A percentile compares a stretch with the other conserved stretches of the same genome.
Conservation (phyloP, 2,329 filamentous ascomycete species). For the Paecilomyces sp. region DNA sequence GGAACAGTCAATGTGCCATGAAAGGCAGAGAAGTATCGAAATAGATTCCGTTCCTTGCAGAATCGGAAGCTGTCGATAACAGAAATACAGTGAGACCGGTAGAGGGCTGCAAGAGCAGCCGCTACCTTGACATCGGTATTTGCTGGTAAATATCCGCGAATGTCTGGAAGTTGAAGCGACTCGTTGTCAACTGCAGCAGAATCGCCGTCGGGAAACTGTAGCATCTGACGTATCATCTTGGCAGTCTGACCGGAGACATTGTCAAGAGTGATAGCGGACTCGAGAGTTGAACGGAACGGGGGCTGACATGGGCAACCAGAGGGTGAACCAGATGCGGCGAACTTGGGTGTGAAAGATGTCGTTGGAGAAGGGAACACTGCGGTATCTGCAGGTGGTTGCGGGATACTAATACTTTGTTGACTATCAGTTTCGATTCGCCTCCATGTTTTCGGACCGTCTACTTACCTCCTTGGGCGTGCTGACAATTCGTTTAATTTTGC, state of each 20-base stretch:
- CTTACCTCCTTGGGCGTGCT: conserved; percentile 23
- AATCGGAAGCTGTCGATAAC: conserved; percentile 92
- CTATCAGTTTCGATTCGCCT: neutral
- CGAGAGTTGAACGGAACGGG: conserved; percentile 16
- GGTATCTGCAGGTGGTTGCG: conserved; percentile 28
- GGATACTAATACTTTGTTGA: conserved; percentile 19
- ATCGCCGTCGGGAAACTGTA: conserved; percentile 29
- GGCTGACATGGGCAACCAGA: conserved; percentile 24
- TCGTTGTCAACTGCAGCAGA: conserved; percentile 53
- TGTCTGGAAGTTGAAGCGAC: conserved; percentile 72
- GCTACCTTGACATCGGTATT: conserved; percentile 84
- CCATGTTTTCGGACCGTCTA: neutral
- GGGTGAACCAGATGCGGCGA: conserved; percentile 14
- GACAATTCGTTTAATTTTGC: conserved; percentile 15
- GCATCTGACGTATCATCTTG: conserved; percentile 32
- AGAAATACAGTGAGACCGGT: conserved; percentile 90
- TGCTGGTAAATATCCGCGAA: conserved; percentile 69
- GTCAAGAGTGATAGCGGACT: conserved; percentile 26
- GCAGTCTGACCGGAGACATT: conserved; percentile 31
- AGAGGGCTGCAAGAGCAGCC: conserved; percentile 76
- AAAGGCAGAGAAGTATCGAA: conserved; percentile 89
- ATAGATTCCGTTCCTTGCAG: conserved; percentile 95
- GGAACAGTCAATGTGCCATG: conserved; percentile 95
- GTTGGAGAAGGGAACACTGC: conserved; percentile 34
- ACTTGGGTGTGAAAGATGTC: conserved; percentile 27